A percentile compares a stretch with the other conserved stretches of the same genome.
These are phyloP conservation scores for Cadophora malorum DNA, from an alignment of 2,329 filamentous ascomycete species.

Conservation along the genomic window DNA sequence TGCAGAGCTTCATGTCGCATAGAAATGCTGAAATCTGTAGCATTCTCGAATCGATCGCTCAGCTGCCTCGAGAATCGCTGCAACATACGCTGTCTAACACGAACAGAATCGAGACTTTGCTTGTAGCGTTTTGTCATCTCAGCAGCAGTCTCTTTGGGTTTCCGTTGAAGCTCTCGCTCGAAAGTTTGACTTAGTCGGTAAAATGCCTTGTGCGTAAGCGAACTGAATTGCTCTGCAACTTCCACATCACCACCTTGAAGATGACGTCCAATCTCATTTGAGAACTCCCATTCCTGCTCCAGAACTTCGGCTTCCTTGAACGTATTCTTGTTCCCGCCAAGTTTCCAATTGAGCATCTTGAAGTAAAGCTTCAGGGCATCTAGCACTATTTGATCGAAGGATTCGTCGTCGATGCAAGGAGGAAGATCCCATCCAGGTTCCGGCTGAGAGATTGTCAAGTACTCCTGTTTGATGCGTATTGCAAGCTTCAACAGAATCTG, in stretches of 20 bases:
- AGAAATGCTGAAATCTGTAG: constrained; percentile 90
- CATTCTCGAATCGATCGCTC: constrained; percentile 94
- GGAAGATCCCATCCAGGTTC: constrained; percentile 95
- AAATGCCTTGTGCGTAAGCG: constrained; percentile 90
- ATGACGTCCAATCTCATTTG: constrained; percentile 88
- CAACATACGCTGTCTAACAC: constrained; percentile 93
- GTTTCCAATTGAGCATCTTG: constrained; percentile 97
- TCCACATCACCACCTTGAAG: constrained; percentile 95
- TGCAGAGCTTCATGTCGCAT: constrained; percentile 72
- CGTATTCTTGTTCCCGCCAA: constrained; percentile 96
- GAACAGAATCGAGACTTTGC: constrained; percentile 91
- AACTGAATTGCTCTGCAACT: constrained; percentile 96
- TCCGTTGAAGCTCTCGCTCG: constrained; percentile 85
- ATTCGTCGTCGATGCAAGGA: constrained; percentile 95
- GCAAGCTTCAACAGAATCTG: constrained; percentile 91
- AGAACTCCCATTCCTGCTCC: constrained; percentile 98
- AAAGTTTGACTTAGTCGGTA: constrained; percentile 89
- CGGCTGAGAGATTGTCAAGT: constrained; percentile 80
- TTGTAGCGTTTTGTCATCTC: constrained; percentile 99
- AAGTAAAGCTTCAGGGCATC: constrained; percentile 98
- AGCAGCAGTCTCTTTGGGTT: constrained; percentile 79
- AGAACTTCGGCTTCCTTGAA: constrained; percentile 98
- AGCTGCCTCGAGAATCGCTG: constrained; percentile 93
- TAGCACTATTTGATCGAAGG: constrained; percentile 89
- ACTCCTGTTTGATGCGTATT: constrained; percentile 90